phyloP scores from a whole-genome alignment of 306 rosid genomes.

The Canavalia gladiata region DNA sequence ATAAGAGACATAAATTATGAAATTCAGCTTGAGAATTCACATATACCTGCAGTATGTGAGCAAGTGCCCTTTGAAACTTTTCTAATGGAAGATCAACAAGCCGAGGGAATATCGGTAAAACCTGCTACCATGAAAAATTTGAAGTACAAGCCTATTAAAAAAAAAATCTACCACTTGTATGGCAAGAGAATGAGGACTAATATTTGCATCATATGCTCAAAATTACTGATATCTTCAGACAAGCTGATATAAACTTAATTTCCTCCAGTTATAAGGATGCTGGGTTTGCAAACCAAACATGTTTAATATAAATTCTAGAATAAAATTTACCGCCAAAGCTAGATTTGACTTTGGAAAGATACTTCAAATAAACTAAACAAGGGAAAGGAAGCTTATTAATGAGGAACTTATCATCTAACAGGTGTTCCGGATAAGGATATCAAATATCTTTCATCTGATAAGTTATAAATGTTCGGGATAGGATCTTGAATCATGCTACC shows the following conservation, averaged over 20 bases:
- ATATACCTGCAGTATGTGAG: slow-evolving; percentile 94
- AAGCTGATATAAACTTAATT: neutral
- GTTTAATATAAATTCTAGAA: slow-evolving; percentile 27
- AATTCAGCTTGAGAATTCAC: slow-evolving; percentile 42
- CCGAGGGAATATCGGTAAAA: slow-evolving; percentile 91
- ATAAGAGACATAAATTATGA: slow-evolving; percentile 30
- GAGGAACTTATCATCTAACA: slow-evolving; percentile 14
- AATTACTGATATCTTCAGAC: neutral
- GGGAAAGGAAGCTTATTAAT: slow-evolving; percentile 1
- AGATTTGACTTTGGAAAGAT: slow-evolving; percentile 37
- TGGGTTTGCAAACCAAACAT: slow-evolving; percentile 24
- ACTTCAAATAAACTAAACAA: slow-evolving; percentile 37
- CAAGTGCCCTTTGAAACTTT: slow-evolving; percentile 97
- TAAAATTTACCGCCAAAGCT: slow-evolving; percentile 22
- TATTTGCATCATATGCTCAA: slow-evolving; percentile 6
- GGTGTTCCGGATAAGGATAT: slow-evolving; percentile 14
- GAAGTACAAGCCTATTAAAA: slow-evolving; percentile 29
- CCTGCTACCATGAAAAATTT: slow-evolving; percentile 67
- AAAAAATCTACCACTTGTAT: slow-evolving; percentile 11
- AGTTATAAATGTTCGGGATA: neutral
- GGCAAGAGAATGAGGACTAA: slow-evolving; percentile 2
- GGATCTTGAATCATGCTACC: slow-evolving; percentile 15
- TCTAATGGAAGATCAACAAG: slow-evolving; percentile 94
- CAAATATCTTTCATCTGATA: neutral
- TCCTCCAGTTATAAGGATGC: slow-evolving; percentile 3